Evolutionary conservation across 805 yeast genomes (phyloP), one percentile per base, ranked within the genome.

Genomic region (Schwanniomyces occidentalis): DNA sequence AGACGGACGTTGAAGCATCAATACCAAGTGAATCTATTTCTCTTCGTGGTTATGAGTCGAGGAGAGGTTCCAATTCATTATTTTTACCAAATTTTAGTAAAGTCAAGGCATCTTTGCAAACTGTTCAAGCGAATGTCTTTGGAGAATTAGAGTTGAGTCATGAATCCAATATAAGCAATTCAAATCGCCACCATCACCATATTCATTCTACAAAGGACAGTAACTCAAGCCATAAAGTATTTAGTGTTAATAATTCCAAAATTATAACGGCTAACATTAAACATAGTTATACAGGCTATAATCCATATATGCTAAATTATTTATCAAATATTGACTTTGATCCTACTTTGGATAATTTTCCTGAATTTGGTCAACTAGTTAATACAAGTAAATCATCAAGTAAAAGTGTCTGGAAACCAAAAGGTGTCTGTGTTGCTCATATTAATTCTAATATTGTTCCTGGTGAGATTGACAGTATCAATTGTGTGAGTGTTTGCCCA

Each of bases 201-300:
- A 40, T 39, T 3, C 48, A 45, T 23, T 37, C 46, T 16, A 34
- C 44, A 2, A 34, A 31, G 17, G 30, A 26, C 18, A 24, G 21
- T 16, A 32, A 44, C 5, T 64, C 54, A 0, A 65, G 49, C n/a
- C 75, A 62, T 34, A 69, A 58, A 34, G 58, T 64, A 5, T 58
- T 63, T 36, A 56, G 62, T 25, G 52, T 61, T 12, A 58, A 49
- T 34, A 48, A 54, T 23, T 56, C 60, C 8, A 61, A 50, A 35
- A 56, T 57, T 23, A 51, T 62, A 12, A 54, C 66, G 2, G 52
- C 63, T 1, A 56, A 60, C 12, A 54, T 75, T 13, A 61, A 60
- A 24, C 80, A 77, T 48, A 82, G 82, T 47, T 88, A 87, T 52
- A 69, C 65, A 2, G 96, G 95, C 0, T 60, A 65, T 16, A 82